Percentiles rank a stretch among this genome's conserved stretches.
These are phyloP conservation scores for Wickerhamiella bombiphila DNA, from an alignment of 805 yeast species.

Conservation along the genomic window DNA sequence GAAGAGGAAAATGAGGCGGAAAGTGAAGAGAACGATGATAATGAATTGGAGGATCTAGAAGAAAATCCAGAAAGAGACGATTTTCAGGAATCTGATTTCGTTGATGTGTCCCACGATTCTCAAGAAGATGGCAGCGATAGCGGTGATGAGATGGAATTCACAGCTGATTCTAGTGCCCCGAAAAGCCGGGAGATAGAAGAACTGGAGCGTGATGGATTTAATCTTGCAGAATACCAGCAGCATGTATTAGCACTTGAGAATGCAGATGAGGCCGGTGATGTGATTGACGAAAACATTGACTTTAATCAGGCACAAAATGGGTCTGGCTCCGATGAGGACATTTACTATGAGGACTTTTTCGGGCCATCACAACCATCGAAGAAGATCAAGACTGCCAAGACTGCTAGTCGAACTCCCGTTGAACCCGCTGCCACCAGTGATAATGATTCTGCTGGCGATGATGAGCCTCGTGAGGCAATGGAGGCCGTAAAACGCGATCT, in stretches of 20 bases:
- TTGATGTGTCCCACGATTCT: constrained; percentile 11
- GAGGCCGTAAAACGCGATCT: constrained; percentile 23
- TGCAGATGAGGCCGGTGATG: constrained; percentile 30
- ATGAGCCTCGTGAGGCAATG: constrained; percentile 16
- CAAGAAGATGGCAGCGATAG: constrained; percentile 22
- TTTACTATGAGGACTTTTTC: constrained; percentile 28
- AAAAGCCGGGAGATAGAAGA: constrained; percentile 40
- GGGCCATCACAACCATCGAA: constrained; percentile 23
- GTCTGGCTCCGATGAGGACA: constrained; percentile 32
- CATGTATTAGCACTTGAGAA: constrained; percentile 54
- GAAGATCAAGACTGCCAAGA: constrained; percentile 2
- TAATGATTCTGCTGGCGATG: constrained; percentile 15
- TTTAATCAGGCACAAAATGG: constrained; percentile 29
- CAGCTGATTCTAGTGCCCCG: constrained; percentile 25
- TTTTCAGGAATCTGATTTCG: constrained; percentile 18
- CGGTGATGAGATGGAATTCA: constrained; percentile 22
- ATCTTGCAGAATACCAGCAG: constrained; percentile 69
- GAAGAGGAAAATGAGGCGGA: constrained; percentile 17
- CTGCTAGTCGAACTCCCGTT: constrained; percentile 4
- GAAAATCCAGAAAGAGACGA: constrained; percentile 18
- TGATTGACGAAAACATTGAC: constrained; percentile 34
- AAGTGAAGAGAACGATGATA: constrained; percentile 16
- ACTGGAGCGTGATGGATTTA: constrained; percentile 70
- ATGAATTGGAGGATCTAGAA: constrained; percentile 22
- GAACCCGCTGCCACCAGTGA: constrained; percentile 7